phyloP scores from a whole-genome alignment of 2,329 filamentous ascomycete species.

The Apiospora malaysiana region DNA sequence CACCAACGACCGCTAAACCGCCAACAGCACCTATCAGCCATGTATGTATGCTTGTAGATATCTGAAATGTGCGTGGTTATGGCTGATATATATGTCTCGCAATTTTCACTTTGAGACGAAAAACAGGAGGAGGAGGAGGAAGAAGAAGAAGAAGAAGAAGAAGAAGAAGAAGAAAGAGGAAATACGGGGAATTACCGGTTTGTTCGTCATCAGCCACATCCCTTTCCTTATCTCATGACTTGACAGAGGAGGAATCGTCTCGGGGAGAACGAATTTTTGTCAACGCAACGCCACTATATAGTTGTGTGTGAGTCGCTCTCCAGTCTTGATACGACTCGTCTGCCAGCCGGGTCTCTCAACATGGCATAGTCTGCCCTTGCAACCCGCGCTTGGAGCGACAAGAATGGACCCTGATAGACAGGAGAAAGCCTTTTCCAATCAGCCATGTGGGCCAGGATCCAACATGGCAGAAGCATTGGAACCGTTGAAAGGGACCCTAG shows the following conservation, averaged over 20 bases:
- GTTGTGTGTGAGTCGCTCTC: neutral
- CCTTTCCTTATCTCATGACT: neutral
- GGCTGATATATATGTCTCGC: neutral
- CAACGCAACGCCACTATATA: neutral
- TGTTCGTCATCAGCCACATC: neutral
- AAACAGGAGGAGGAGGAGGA: too few relatives aligned
- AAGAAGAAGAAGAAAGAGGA: neutral
- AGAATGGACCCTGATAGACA: slow-evolving; percentile 8
- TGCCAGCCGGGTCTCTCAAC: neutral
- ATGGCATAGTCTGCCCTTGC: neutral
- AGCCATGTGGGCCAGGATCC: slow-evolving; percentile 15
- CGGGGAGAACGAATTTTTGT: neutral
- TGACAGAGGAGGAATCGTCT: neutral
- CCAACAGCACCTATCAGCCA: too few relatives aligned
- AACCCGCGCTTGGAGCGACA: neutral
- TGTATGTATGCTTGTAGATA: too few relatives aligned
- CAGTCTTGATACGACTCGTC: neutral
- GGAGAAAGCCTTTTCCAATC: slow-evolving; percentile 1
- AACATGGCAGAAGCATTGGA: slow-evolving; percentile 12
- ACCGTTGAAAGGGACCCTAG: slow-evolving; percentile 17
- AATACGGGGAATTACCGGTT: neutral
- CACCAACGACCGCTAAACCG: too few relatives aligned
- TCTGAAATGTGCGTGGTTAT: too few relatives aligned
- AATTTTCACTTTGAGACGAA: too few relatives aligned
- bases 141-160: too few relatives aligned